A percentile compares a stretch with the other conserved stretches of the same genome.
Evolutionary conservation across 768 basidiomycete genomes (phyloP).

Genomic region (Boletus pseudopeckii): DNA sequence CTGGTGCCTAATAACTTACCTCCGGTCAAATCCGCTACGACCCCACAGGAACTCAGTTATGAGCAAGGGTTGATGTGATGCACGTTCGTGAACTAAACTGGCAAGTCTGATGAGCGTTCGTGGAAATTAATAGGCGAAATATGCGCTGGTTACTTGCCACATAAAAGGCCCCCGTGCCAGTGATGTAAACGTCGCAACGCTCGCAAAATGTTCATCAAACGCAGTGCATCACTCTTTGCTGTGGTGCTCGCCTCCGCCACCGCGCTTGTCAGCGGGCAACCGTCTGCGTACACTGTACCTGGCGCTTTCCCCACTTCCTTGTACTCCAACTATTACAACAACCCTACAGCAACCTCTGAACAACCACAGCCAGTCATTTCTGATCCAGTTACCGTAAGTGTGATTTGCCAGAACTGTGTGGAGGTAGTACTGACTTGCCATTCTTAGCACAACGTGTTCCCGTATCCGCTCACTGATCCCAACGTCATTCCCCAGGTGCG

Average conservation of each 20-base stretch:
- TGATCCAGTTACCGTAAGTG: conserved; percentile 60
- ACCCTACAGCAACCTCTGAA: conserved; percentile 65
- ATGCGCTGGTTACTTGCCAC: not conserved
- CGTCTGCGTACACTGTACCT: conserved; percentile 46
- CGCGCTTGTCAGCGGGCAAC: conserved; percentile 9
- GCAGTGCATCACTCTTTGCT: not conserved
- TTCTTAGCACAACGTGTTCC: conserved; percentile 54
- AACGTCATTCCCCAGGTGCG: conserved; percentile 49
- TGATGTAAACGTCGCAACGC: not conserved
- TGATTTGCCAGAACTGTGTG: not conserved
- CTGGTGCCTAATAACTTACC: too few relatives aligned
- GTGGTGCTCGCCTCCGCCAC: conserved; percentile 6
- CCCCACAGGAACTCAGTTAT: not conserved
- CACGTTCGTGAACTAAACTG: conserved; percentile 20
- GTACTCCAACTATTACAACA: conserved; percentile 66
- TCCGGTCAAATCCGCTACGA: not conserved
- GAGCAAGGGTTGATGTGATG: not conserved
- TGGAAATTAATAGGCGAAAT: conserved; percentile 3
- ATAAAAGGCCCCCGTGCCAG: conserved; percentile 16
- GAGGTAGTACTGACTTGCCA: not conserved
- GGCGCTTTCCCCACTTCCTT: conserved; percentile 64
- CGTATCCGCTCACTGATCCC: conserved; percentile 61
- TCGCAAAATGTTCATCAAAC: conserved; percentile 12
- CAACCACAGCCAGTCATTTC: conserved; percentile 78
- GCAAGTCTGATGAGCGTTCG: not conserved